Evolutionary conservation across 169 alveolate species (phyloP).

Genomic region (Sarcocystis neurona): DNA sequence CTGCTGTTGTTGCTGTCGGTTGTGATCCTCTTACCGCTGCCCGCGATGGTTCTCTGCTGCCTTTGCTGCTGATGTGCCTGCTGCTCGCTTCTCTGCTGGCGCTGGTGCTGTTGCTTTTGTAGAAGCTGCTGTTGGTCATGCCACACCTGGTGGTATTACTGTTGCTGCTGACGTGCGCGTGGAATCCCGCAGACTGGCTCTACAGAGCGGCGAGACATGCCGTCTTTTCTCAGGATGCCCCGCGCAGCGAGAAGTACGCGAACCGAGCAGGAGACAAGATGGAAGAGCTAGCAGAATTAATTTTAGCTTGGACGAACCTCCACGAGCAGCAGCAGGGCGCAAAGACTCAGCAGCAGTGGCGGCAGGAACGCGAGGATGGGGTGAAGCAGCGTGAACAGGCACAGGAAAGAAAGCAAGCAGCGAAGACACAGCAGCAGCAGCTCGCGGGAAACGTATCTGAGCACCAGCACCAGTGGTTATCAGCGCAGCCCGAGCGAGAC

Average conservation of each 20-base stretch:
- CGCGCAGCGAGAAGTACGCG: background rate
- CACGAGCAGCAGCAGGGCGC: background rate
- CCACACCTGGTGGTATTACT: background rate
- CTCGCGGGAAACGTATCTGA: too few species aligned
- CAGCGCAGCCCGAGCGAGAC: too few species aligned
- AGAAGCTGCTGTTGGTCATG: background rate
- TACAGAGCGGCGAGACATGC: conserved; percentile 1
- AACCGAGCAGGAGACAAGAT: conserved; percentile 54
- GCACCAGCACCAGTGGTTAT: too few species aligned
- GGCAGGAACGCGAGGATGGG: too few species aligned
- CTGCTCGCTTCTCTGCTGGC: background rate
- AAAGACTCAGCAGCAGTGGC: too few species aligned
- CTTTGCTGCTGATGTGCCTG: background rate
- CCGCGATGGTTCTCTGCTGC: too few species aligned
- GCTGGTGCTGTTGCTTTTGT: background rate
- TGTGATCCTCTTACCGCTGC: too few species aligned
- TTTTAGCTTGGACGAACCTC: background rate
- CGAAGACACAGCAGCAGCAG: too few species aligned
- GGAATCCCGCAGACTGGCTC: background rate
- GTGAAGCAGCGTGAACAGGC: too few species aligned
- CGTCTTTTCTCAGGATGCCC: conserved; percentile 38
- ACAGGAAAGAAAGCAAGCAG: too few species aligned
- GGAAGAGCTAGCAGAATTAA: too few species aligned
- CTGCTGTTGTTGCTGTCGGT: too few species aligned
- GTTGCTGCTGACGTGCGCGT: background rate